Base-by-base conservation (phyloP, 139 green algal genomes). In the Desmodesmus armatus region DNA sequence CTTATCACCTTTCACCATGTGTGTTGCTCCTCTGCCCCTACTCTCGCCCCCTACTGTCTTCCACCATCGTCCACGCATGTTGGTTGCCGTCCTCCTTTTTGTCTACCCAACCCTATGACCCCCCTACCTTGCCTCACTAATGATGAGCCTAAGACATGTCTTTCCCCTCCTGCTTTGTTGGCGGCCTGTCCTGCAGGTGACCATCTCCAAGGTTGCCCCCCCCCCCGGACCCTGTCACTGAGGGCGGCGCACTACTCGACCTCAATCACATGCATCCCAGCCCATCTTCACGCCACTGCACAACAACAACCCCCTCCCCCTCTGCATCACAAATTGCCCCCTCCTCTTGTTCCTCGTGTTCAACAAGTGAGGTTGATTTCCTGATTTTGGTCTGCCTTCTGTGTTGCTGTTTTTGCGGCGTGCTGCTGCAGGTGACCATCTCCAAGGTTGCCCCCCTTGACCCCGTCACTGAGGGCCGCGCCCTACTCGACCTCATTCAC, bases 401-500 rank as follows among this genome's bases (percentile, higher is more conserved):
- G 13, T 66, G 58, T 27, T 66, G 58, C 58, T 66, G 23, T 27
- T 66, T 25, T 27, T 66, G 58, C 58, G 11, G 31, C 27, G 27
- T 33, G 58, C 58, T 77, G 37, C 31, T 41, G 35, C 79, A 74
- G 81, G 70, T 86, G 9, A 74, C 53, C 43, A 88, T 65, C 17
- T 84, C 29, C 66, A 92, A 88, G 84, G 11, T 88, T 35, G 58
- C 83, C 19, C 49, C 79, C 5, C 15, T 88, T 29, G 87, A 92
- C 60, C 89, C 77, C 65, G 86, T 75, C 15, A 72, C 82, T 58
- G 89, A 92, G 66, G 81, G 78, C 65, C 47, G 47, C 5, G 27
- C 63, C 41, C 78, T 94, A 82, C 62, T 94, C n/a, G 87, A 92
- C 31, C 66, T 71, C 49, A 92, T 94, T 35, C 41, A 71, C 41